Evolutionary conservation across 805 yeast species (phyloP).

Genomic region (Wickerhamia fluorescens): DNA sequence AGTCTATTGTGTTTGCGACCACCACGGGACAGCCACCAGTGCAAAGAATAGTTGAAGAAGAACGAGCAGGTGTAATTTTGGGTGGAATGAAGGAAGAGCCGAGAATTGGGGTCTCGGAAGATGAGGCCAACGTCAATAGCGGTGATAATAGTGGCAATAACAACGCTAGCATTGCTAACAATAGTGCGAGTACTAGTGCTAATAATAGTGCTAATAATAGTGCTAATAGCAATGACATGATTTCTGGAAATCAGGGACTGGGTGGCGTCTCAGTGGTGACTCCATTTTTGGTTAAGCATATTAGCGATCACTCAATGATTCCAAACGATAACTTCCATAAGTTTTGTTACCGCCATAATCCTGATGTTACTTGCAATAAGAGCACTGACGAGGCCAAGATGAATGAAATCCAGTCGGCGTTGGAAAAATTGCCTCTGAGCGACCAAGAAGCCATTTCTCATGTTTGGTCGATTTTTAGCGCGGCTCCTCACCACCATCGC

Average conservation of each 20-base stretch:
- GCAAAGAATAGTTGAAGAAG: too few relatives aligned
- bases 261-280: conserved; percentile 30
- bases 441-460: conserved; percentile 76
- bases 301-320: conserved; percentile 34
- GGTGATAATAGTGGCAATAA: too few relatives aligned
- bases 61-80: too few relatives aligned
- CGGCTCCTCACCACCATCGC: conserved; percentile 65
- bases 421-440: conserved; percentile 54
- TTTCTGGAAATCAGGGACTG: too few relatives aligned
- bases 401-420: conserved; percentile 51
- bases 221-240: too few relatives aligned
- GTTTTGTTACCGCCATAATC: conserved; percentile 91
- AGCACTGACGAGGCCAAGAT: conserved; percentile 57
- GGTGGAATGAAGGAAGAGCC: too few relatives aligned
- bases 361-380: conserved; percentile 71
- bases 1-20: conserved; percentile 2
- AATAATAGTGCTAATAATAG: too few relatives aligned
- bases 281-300: conserved; percentile 35
- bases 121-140: too few relatives aligned
- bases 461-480: conserved; percentile 78
- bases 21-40: too few relatives aligned
- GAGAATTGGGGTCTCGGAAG: too few relatives aligned
- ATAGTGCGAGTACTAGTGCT: too few relatives aligned
- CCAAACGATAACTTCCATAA: conserved; percentile 50
- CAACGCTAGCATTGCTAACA: too few relatives aligned